A percentile compares a stretch with the other conserved stretches of the same genome.
Evolutionary conservation across 2,329 filamentous ascomycete genomes (phyloP).

Genomic region (Colletotrichum tropicale): DNA sequence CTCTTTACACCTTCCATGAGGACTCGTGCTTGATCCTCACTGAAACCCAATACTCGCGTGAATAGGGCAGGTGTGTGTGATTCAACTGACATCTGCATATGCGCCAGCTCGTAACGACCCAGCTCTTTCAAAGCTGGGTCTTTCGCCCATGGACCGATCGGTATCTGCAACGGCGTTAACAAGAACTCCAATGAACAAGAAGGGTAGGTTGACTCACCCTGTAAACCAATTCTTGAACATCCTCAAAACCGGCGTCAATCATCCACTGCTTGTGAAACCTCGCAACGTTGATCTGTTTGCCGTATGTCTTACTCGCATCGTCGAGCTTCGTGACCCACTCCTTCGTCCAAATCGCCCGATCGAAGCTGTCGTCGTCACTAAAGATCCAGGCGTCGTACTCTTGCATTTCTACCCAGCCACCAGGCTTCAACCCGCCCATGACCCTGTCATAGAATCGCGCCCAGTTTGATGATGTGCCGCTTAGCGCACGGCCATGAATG

Average conservation of each 20-base stretch:
- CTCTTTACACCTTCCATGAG: conserved; percentile 46
- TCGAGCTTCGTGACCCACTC: conserved; percentile 42
- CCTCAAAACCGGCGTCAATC: conserved; percentile 40
- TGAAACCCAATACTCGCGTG: conserved; percentile 39
- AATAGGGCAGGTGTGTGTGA: conserved; percentile 45
- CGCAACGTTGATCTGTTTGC: conserved; percentile 43
- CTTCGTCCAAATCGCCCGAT: conserved; percentile 40
- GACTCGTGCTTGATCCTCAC: conserved; percentile 42
- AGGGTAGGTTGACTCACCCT: conserved; percentile 24
- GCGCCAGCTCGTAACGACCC: conserved; percentile 37
- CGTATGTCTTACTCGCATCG: conserved; percentile 36
- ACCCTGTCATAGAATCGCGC: conserved; percentile 33
- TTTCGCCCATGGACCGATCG: conserved; percentile 42
- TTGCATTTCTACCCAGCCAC: conserved; percentile 41
- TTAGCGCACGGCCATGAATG: conserved; percentile 36
- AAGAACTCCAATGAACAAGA: accelerated
- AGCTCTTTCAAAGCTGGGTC: conserved; percentile 39
- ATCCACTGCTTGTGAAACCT: conserved; percentile 40
- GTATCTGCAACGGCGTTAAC: conserved; percentile 30
- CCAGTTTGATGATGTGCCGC: conserved; percentile 36
- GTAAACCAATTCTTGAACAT: conserved; percentile 34
- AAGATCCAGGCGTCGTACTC: conserved; percentile 43
- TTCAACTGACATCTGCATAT: conserved; percentile 48
- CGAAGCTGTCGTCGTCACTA: conserved; percentile 41
- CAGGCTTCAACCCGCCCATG: conserved; percentile 31